phyloP scores from a whole-genome alignment of 352 stramenopile species.

The Phytophthora uliginosa region DNA sequence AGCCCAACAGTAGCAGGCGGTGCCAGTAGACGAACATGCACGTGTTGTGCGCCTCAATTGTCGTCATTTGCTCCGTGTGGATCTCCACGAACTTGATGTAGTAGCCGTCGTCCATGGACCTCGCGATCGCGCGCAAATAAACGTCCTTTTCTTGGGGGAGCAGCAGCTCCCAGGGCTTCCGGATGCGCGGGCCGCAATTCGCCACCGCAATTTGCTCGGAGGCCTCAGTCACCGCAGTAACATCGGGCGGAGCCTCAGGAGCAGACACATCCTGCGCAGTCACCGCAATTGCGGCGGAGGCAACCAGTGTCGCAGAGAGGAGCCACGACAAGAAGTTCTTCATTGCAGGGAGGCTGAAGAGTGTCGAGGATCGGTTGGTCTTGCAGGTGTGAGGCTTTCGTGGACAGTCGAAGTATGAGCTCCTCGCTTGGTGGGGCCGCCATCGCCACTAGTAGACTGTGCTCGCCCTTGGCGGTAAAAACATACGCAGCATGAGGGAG shows the following conservation, averaged over 20 bases:
- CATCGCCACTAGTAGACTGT: background rate
- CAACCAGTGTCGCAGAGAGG: constrained; percentile 18
- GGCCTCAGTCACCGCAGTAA: constrained; percentile 20
- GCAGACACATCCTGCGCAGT: constrained; percentile 28
- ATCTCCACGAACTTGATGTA: constrained; percentile 92
- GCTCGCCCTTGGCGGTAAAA: constrained; percentile 9
- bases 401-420: constrained; percentile 41
- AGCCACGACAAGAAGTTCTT: constrained; percentile 18
- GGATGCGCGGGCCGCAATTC: constrained; percentile 74
- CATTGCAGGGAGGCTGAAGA: constrained; percentile 7
- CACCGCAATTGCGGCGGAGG: background rate
- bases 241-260: background rate
- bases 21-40: constrained; percentile 94
- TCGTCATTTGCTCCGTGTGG: constrained; percentile 89
- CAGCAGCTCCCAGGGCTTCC: constrained; percentile 80
- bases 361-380: background rate
- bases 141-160: constrained; percentile 70
- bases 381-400: constrained; percentile 8
- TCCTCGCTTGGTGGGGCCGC: background rate
- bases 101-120: constrained; percentile 82
- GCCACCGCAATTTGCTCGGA: constrained; percentile 38
- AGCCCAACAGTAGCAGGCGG: constrained; percentile 79
- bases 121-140: constrained; percentile 80
- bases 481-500: constrained; percentile 23
- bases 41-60: constrained; percentile 82